Conservation (phyloP, 768 basidiomycete genomes). For the Boletus pseudo-olivaceus region DNA sequence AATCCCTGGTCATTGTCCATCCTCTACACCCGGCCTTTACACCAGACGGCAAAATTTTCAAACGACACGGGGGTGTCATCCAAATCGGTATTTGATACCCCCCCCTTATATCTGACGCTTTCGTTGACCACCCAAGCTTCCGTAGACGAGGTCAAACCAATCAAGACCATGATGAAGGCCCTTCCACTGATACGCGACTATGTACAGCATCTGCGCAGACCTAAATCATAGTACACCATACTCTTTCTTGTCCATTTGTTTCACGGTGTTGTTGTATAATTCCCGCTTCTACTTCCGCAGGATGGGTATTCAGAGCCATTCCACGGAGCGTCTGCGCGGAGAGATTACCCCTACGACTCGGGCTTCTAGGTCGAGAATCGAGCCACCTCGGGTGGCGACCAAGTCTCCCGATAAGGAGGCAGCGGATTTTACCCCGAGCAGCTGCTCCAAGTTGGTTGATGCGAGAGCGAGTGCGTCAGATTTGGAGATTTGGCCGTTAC, state of each 20-base stretch:
- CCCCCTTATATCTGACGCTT: background rate
- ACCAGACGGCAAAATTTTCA: conserved; percentile 40
- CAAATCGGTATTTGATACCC: conserved; percentile 51
- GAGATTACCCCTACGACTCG: conserved; percentile 57
- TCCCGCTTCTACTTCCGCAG: background rate
- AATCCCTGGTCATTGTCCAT: conserved; percentile 70
- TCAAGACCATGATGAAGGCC: conserved; percentile 66
- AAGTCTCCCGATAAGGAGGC: conserved; percentile 41
- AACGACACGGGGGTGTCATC: conserved; percentile 63
- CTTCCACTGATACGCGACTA: conserved; percentile 62
- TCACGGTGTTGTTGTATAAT: conserved; percentile 7
- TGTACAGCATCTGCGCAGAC: conserved; percentile 35
- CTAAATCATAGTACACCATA: conserved; percentile 8
- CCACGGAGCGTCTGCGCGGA: conserved; percentile 43
- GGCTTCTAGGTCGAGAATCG: conserved; percentile 43
- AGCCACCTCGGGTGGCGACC: conserved; percentile 55
- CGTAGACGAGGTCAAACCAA: conserved; percentile 67
- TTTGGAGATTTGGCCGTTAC: conserved; percentile 38
- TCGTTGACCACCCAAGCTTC: background rate
- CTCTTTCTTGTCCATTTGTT: background rate
- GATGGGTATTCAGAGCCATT: conserved; percentile 38
- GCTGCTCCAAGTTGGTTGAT: conserved; percentile 51
- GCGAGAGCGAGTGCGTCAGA: conserved; percentile 49
- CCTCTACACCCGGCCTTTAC: conserved; percentile 50
- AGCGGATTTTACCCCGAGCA: conserved; percentile 29